Base-by-base conservation (phyloP, 768 basidiomycete genomes). In the Boletus sp. region DNA sequence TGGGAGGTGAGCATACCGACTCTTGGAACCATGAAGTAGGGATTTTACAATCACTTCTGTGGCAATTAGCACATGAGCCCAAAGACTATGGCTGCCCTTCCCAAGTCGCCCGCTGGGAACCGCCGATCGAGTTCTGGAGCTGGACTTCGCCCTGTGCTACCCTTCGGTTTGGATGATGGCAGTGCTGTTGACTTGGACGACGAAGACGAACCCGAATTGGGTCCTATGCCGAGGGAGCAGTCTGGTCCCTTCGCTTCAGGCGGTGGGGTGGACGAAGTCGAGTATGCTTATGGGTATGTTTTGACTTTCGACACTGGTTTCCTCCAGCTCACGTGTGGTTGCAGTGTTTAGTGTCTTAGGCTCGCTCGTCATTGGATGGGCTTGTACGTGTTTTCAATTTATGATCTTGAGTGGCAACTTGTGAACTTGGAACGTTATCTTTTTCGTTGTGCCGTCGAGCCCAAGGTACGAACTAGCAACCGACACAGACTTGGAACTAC, bases 21-120 rank as follows among this genome's bases (percentile, higher is more conserved):
- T 52, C 55, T 53, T 47, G 45, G 28, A 53, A 47, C 12, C 52
- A 12, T 42, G 15, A 28, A 35, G 12, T 24, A 14, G 24, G 7
- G 54, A 35, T 52, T 40, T 52, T 46, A 58, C 7, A 39, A 39
- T 52, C 9, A 39, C 29, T 20, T 50, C 47, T 30, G 40, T 45
- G 36, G 30, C 14, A 4, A 59, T 18, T 61, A 94, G 94, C 94
- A 96, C 67, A 90, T 98, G 89, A 96, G 95, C 61, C 93, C 94
- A 4, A 91, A 92, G 73, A 95, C 94, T 3, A 90, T 98, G 85
- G 90, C 91, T 12, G 89, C 93, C 9, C 77, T 98, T 47, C 91
- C 94, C 0, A 94, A 94, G 70, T 95, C 93, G 0, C 94, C 94
- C 17, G 89, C 89, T 15, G 87, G 89, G 42, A 78, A 79, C 47